Base-by-base conservation (phyloP, 768 basidiomycete genomes). In the Kwoniella botswanensis region DNA sequence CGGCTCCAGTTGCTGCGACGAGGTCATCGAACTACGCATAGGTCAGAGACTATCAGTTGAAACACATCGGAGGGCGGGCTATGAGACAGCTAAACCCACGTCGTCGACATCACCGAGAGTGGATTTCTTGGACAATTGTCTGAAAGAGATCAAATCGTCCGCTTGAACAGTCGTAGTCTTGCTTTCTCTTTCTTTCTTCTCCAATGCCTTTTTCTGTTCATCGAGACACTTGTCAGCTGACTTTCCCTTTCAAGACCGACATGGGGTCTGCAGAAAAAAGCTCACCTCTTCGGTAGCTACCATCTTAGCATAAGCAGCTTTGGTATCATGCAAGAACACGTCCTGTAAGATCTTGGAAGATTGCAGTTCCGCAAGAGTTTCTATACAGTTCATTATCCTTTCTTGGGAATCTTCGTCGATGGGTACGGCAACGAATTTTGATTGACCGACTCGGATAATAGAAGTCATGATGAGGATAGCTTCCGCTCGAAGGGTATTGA, bases 381-480 rank as follows among this genome's bases (percentile, higher is more conserved):
- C 92, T 63, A 99, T 91, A 85, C 97, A 99, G 83, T 91, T 93
- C 87, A 97, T 88, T 84, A 99, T 93, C 26, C 97, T 90, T 84
- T 99, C 97, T 75, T 89, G 91, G 5, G 94, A 95, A 83, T 99
- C 97, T 82, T 99, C 97, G 85, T 99, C 97, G 74, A 99, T 99
- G n/a, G 93, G 92, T 1, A 90, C 91, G 0, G 92, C 89, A 55
- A 91, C 92, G 75, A 96, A 95, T 81, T 95, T 96, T 65, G 94
- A 95, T 85, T 98, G 96, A 46, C 97, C 97, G 66, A 98, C 93
- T 59, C 97, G 93, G 80, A 98, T 92, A 81, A 94, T 87, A 10
- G 94, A 97, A 1, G 94, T 91, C 97, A 99, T 98, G 82, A 98
- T 93, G 65, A 99, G 87, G 93, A 99, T 98, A 5, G 93, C 90